These are phyloP conservation scores for Claviceps maximensis DNA, from an alignment of 2,329 filamentous ascomycete species.

Conservation along the genomic window DNA sequence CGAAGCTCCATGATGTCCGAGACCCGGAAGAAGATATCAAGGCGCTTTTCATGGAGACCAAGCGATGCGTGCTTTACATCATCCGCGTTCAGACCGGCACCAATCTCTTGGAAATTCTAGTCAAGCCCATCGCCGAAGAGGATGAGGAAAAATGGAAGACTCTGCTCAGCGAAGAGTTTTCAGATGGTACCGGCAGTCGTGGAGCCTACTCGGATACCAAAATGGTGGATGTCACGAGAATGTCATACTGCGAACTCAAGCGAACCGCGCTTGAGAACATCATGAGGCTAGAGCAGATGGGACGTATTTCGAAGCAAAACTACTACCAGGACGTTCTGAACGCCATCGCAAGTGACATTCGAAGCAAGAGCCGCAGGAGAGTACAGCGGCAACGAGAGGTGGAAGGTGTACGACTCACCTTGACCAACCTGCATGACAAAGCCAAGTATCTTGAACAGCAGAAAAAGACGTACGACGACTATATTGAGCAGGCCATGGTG, in stretches of 20 bases:
- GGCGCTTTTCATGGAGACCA: slow-evolving; percentile 93
- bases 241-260: slow-evolving; percentile 88
- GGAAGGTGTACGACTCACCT: slow-evolving; percentile 66
- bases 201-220: slow-evolving; percentile 85
- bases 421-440: slow-evolving; percentile 68
- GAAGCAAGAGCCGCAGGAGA: slow-evolving; percentile 86
- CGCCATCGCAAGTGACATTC: slow-evolving; percentile 89
- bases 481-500: slow-evolving; percentile 96
- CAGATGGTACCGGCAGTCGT: slow-evolving; percentile 50
- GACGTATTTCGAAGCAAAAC: slow-evolving; percentile 80
- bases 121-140: slow-evolving; percentile 74
- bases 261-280: slow-evolving; percentile 89
- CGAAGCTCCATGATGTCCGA: slow-evolving; percentile 78
- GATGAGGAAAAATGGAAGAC: slow-evolving; percentile 82
- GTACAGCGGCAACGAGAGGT: slow-evolving; percentile 86
- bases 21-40: slow-evolving; percentile 91
- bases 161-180: slow-evolving; percentile 70
- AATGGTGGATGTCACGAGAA: slow-evolving; percentile 76
- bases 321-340: slow-evolving; percentile 97
- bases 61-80: slow-evolving; percentile 92
- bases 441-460: slow-evolving; percentile 88
- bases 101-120: slow-evolving; percentile 89
- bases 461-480: slow-evolving; percentile 95
- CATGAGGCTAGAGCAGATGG: slow-evolving; percentile 72
- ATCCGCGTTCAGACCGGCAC: slow-evolving; percentile 87